Conservation (phyloP, 2,329 filamentous ascomycete genomes). For the Incumbomyces delicatus region DNA sequence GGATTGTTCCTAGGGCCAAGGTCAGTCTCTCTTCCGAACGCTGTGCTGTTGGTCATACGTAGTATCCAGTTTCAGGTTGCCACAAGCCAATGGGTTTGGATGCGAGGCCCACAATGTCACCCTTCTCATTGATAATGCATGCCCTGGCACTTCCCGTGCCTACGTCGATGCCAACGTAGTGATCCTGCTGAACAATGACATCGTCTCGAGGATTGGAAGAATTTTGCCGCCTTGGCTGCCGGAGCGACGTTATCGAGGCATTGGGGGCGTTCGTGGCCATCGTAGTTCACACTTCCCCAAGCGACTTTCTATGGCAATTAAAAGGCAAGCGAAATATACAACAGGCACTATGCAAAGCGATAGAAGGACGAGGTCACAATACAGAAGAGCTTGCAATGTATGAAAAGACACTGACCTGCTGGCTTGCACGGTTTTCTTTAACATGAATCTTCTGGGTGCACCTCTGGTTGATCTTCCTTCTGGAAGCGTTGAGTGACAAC, state of each 20-base stretch:
- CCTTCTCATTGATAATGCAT: slow-evolving; percentile 85
- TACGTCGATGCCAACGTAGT: slow-evolving; percentile 83
- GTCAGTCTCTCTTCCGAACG: too few species aligned
- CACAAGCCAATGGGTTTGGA: slow-evolving; percentile 70
- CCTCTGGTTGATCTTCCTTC: too few species aligned
- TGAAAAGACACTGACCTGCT: too few species aligned
- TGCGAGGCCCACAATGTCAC: slow-evolving; percentile 69
- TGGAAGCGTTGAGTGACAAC: too few species aligned
- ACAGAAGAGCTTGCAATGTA: too few species aligned
- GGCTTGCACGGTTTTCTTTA: too few species aligned
- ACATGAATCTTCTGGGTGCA: too few species aligned
- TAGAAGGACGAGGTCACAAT: too few species aligned
- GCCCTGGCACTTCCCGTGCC: slow-evolving; percentile 91
- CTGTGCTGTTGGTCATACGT: slow-evolving; percentile 42
- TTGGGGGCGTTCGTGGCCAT: not conserved
- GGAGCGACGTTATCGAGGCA: not conserved
- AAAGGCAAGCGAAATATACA: too few species aligned
- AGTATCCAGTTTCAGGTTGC: slow-evolving; percentile 67
- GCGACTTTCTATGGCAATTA: too few species aligned
- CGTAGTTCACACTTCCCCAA: not conserved
- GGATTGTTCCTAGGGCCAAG: slow-evolving; percentile 69
- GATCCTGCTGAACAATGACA: slow-evolving; percentile 46
- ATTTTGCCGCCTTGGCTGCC: slow-evolving; percentile 23
- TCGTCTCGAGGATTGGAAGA: slow-evolving; percentile 45
- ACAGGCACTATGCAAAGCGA: too few species aligned